Evolutionary conservation across 192 early-diverging fungal genomes (phyloP).

Genomic region (Rhizoclosmatium globosum): DNA sequence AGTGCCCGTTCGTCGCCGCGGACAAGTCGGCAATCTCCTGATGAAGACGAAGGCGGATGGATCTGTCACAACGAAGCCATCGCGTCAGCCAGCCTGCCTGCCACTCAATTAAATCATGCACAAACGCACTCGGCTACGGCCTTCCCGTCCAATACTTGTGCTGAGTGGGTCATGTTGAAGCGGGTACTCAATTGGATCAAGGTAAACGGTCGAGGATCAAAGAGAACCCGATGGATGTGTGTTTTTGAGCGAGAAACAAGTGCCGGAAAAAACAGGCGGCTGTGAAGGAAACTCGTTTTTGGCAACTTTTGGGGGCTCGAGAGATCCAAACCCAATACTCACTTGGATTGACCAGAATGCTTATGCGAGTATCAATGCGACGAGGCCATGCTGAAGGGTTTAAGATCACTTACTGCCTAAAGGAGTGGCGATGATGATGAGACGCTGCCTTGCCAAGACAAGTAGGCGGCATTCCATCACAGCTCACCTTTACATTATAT

Average conservation of each 20-base stretch:
- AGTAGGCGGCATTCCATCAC: too few species aligned
- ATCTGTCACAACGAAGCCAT: slow-evolving; percentile 43
- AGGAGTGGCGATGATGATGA: too few species aligned
- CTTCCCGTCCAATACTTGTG: slow-evolving; percentile 82
- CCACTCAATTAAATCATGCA: background rate
- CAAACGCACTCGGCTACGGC: slow-evolving; percentile 73
- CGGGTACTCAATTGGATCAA: background rate
- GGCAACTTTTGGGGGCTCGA: too few species aligned
- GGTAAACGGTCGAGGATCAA: background rate
- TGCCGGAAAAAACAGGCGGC: too few species aligned
- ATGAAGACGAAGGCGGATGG: slow-evolving; percentile 76
- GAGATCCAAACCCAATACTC: too few species aligned
- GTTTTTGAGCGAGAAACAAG: background rate
- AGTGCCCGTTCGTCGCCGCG: slow-evolving; percentile 65
- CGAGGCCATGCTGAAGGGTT: too few species aligned
- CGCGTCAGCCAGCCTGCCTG: background rate
- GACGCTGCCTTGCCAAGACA: too few species aligned
- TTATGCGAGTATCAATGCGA: too few species aligned
- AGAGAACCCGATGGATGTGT: background rate
- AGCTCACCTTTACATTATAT: background rate
- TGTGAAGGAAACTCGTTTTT: too few species aligned
- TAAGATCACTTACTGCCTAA: too few species aligned
- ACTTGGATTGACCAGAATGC: too few species aligned
- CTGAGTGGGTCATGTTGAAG: slow-evolving; percentile 27
- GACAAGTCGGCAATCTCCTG: slow-evolving; percentile 72